Base-by-base conservation (phyloP, 257 asterid species). In the Apocynum venetum region DNA sequence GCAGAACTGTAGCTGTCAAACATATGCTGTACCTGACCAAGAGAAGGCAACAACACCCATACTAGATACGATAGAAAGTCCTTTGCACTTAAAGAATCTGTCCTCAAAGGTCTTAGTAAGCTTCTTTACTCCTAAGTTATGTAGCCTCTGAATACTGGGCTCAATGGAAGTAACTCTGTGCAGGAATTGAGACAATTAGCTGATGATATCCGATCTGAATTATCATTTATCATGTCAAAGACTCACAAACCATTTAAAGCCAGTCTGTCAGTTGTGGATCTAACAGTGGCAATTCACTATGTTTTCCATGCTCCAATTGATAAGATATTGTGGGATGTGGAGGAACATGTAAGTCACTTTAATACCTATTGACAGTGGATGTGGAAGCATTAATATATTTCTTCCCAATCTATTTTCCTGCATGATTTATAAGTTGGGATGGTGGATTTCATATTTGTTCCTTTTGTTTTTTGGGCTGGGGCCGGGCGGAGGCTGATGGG, bases 261-360 rank as follows among this genome's bases (percentile, higher is more conserved):
- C 64, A 90, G 96, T 80, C 84, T 89, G 49, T 85, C 96, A 3
- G 93, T 78, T 38, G 94, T 86, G 61, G 98, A 94, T 83, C 88
- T 94, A 74, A 82, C 97, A 7, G 89, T 94, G 68, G 98, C 98
- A 65, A 87, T 94, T 71, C 98, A 92, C 81, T 88, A 90, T 76
- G 98, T 94, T 77, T 94, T 94, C 80, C 74, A 86, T 73, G 86
- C 94, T 78, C 98, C 97, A 0, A 71, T 88, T 77, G 98, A 94
- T 88, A 94, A 90, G 88, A 92, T 94, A 76, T 82, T 92, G 71
- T 94, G 97, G 98, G 98, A 94, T 87, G 88, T 90, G 80, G 97
- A 86, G 78, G 97, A 92, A 77, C 98, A 94, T 79, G 98, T 94
- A 84, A 87, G 93, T 76, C 71, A 52, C 47, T 61, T 48, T 79